Percentiles rank a stretch among this genome's conserved stretches.
These are phyloP conservation scores for Aureobasidium sp. DNA, from an alignment of 2,329 filamentous ascomycete species.

Conservation along the genomic window DNA sequence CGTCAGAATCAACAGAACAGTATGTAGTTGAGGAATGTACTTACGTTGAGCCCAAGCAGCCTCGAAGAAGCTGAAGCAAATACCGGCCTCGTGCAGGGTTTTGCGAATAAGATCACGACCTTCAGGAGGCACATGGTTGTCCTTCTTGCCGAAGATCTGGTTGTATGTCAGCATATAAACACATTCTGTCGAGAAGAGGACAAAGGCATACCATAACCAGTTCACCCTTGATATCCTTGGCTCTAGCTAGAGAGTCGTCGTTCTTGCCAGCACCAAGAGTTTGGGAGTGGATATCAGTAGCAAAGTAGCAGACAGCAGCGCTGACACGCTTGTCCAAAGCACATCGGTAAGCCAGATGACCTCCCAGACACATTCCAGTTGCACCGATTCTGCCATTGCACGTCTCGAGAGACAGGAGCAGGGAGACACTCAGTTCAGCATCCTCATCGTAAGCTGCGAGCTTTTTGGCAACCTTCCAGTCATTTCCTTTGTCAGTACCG, in stretches of 20 bases:
- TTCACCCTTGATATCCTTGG: conserved; percentile 66
- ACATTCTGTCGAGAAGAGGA: not conserved
- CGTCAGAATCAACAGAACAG: not conserved
- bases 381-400: conserved; percentile 70
- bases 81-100: conserved; percentile 68
- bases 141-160: conserved; percentile 78
- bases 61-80: conserved; percentile 76
- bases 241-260: conserved; percentile 54
- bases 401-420: conserved; percentile 34
- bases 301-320: conserved; percentile 80
- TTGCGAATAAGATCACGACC: conserved; percentile 77
- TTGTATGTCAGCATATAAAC: conserved; percentile 17
- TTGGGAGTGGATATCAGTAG: conserved; percentile 77
- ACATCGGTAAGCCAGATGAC: conserved; percentile 69
- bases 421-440: conserved; percentile 36
- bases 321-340: conserved; percentile 68
- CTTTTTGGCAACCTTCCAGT: conserved; percentile 73
- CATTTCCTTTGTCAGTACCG: conserved; percentile 81
- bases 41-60: conserved; percentile 80
- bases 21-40: conserved; percentile 22
- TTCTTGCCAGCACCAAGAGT: conserved; percentile 62
- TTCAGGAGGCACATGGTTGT: conserved; percentile 78
- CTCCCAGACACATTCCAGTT: conserved; percentile 88
- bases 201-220: conserved; percentile 54
- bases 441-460: conserved; percentile 72